These are phyloP conservation scores for Neckera pumila DNA, from an alignment of 225 moss, liverwort and hornwort species.

Conservation along the genomic window DNA sequence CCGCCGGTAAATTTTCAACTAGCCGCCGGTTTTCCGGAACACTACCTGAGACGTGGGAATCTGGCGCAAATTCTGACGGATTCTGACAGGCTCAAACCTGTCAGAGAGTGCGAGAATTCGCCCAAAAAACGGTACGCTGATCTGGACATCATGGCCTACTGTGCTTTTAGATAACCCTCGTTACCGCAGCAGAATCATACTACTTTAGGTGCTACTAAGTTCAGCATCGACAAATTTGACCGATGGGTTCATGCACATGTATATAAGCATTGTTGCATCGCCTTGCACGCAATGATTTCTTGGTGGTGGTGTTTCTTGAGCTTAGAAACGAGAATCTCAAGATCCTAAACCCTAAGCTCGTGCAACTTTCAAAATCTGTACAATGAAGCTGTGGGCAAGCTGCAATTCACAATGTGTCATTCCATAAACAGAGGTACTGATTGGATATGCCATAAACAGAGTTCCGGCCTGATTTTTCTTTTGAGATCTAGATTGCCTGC, in stretches of 20 bases:
- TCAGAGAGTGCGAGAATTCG: not conserved
- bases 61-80: not conserved
- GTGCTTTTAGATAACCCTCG: not conserved
- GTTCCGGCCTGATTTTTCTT: not conserved
- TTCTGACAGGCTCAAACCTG: not conserved
- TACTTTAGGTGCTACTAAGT: not conserved
- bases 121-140: not conserved
- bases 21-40: not conserved
- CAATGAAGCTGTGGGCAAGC: not conserved
- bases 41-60: not conserved
- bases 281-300: not conserved
- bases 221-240: not conserved
- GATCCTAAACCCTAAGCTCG: not conserved
- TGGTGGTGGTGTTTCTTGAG: not conserved
- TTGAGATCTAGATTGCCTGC: not conserved
- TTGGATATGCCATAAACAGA: not conserved
- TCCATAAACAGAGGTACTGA: not conserved
- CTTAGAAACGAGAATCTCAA: not conserved
- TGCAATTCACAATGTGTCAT: slow-evolving; percentile 1
- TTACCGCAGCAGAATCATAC: not conserved
- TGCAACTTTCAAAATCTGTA: not conserved
- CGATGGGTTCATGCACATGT: not conserved
- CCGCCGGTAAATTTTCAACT: not conserved
- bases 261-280: not conserved
- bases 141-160: not conserved